Evolutionary conservation across 1,284 basidiomycete species (phyloP), one percentile per base, ranked within the genome.

Genomic region (Pterula multifida): DNA sequence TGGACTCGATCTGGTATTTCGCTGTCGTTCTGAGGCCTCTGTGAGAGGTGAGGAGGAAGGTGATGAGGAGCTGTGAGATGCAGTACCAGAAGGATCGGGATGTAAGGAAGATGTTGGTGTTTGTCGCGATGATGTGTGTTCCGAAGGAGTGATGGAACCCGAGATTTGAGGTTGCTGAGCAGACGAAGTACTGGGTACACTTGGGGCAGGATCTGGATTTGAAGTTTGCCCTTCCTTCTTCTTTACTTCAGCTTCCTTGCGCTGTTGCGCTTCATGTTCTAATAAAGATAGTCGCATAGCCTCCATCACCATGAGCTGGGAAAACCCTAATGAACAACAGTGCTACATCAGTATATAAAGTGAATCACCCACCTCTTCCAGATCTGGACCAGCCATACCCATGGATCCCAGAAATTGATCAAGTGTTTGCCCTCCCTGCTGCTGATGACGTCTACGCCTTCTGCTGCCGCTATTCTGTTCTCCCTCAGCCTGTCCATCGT

Each of bases 241-340:
- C 58, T 72, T 73, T 55, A 82, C 78, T 57, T 79, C 80, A 51
- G 72, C 74, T 58, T 85, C 76, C 57, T 78, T 79, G 56, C 75
- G 71, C 58, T 87, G 84, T 50, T 85, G 83, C 56, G 83, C 83
- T 64, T 89, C 85, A 56, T 98, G 92, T 57, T 98, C 95, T 49
- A 96, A 65, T 55, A 98, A 71, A 44, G 92, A 96, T 52, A 97
- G 70, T 39, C 95, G 81, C 93, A 99, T 97, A 1, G 95, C 96
- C 68, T 98, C 95, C 90, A 95, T 94, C 50, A 99, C 74, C 94
- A 98, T 97, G 46, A 98, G 69, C 88, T 97, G 59, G 57, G 58
- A 25, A 57, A 53, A 53, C 50, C 19, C 26, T 45, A 24, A 46
- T 32, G 39, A 52, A 35, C 12, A 19, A 49, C 21, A 11, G 21